A percentile compares a stretch with the other conserved stretches of the same genome.
Evolutionary conservation across 2,329 filamentous ascomycete genomes (phyloP).

Genomic region (Fusarium sarcochroum): DNA sequence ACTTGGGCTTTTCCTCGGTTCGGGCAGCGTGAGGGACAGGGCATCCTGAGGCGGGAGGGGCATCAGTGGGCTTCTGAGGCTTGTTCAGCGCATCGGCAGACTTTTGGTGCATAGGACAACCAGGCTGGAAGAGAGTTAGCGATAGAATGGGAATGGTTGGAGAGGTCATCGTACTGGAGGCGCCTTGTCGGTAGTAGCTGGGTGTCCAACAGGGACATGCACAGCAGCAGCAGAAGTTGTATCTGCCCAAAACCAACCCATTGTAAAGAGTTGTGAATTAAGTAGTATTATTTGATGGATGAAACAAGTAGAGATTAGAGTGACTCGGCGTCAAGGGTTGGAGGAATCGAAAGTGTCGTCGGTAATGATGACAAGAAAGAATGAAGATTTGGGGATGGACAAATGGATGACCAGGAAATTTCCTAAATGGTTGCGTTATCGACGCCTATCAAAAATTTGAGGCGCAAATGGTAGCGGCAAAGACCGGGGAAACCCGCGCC

Average conservation of each 20-base stretch:
- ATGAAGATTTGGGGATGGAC: slow-evolving; percentile 35
- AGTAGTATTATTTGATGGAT: slow-evolving; percentile 8
- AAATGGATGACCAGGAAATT: slow-evolving; percentile 39
- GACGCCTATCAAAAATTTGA: slow-evolving; percentile 36
- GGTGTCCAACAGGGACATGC: slow-evolving; percentile 53
- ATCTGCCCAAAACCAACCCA: slow-evolving; percentile 78
- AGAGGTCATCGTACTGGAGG: slow-evolving; percentile 52
- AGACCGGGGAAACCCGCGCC: slow-evolving; percentile 35
- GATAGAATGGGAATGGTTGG: background rate
- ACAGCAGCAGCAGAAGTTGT: slow-evolving; percentile 54
- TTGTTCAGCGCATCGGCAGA: slow-evolving; percentile 63
- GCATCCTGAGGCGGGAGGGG: slow-evolving; percentile 49
- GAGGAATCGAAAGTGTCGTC: slow-evolving; percentile 12
- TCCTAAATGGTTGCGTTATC: slow-evolving; percentile 24
- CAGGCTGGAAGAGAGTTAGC: slow-evolving; percentile 57
- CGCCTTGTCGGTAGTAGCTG: slow-evolving; percentile 47
- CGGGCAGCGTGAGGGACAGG: slow-evolving; percentile 61
- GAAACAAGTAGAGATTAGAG: slow-evolving; percentile 2
- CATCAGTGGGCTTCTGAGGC: slow-evolving; percentile 41
- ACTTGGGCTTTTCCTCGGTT: slow-evolving; percentile 56
- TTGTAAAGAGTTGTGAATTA: slow-evolving; percentile 48
- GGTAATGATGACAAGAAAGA: slow-evolving; percentile 30
- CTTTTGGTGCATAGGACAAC: slow-evolving; percentile 71
- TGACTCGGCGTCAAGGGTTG: background rate
- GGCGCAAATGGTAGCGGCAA: slow-evolving; percentile 19